phyloP scores from a whole-genome alignment of 257 asterid genomes.

The Solanum habrochaites region DNA sequence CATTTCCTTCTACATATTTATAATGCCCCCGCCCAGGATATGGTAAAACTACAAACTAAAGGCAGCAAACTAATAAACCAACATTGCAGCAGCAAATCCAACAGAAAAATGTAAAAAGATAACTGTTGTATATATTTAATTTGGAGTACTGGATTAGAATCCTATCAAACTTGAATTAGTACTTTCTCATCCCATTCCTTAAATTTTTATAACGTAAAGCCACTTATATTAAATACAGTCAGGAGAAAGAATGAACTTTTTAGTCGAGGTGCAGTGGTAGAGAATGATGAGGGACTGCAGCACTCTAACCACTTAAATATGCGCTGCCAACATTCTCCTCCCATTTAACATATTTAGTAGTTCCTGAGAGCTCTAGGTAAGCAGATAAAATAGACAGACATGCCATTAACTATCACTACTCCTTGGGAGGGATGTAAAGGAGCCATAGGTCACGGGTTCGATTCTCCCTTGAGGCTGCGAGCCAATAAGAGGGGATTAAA shows the following conservation, averaged over 20 bases:
- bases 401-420: too few relatives aligned
- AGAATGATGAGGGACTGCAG: not conserved
- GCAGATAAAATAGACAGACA: not conserved
- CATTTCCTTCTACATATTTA: not conserved
- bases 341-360: not conserved
- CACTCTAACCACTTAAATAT: not conserved
- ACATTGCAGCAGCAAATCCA: not conserved
- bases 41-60: not conserved
- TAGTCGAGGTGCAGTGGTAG: not conserved
- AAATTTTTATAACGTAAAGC: not conserved
- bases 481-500: too few relatives aligned
- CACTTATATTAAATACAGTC: not conserved
- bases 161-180: not conserved
- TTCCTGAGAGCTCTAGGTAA: not conserved
- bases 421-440: too few relatives aligned
- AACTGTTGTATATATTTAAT: not conserved
- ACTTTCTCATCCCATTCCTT: not conserved
- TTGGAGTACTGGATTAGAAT: not conserved
- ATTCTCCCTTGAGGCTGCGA: too few relatives aligned
- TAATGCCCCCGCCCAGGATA: not conserved
- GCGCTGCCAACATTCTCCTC: not conserved
- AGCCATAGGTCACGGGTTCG: too few relatives aligned
- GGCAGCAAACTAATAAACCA: not conserved
- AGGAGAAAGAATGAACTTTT: not conserved
- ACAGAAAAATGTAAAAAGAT: not conserved